Conservation (phyloP, 768 basidiomycete species). For the Harrya chromipes region DNA sequence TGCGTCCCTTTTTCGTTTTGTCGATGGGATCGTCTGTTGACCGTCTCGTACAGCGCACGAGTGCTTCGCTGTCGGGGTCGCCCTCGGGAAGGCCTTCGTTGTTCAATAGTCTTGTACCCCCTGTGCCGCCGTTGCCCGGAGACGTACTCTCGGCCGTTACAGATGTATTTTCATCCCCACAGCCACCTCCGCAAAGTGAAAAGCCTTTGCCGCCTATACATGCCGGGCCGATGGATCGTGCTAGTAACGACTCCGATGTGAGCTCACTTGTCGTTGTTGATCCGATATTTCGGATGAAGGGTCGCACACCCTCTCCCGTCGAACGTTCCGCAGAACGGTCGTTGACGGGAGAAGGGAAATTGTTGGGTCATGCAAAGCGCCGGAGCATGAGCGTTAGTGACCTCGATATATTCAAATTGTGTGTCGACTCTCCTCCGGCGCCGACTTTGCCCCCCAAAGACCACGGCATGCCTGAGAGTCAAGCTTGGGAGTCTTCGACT, state of each 20-base stretch:
- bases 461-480: constrained; percentile 19
- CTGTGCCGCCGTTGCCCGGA: constrained; percentile 49
- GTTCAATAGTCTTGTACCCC: constrained; percentile 37
- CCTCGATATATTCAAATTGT: constrained; percentile 50
- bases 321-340: constrained; percentile 27
- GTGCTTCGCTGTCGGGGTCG: constrained; percentile 37
- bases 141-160: constrained; percentile 43
- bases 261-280: constrained; percentile 59
- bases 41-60: constrained; percentile 48
- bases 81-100: constrained; percentile 28
- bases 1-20: constrained; percentile 32
- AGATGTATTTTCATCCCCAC: constrained; percentile 47
- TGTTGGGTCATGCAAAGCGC: constrained; percentile 43
- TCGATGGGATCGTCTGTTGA: constrained; percentile 14
- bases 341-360: constrained; percentile 25
- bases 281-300: constrained; percentile 38
- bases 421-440: constrained; percentile 35
- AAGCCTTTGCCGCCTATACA: constrained; percentile 68
- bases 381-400: constrained; percentile 75
- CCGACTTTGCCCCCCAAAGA: constrained; percentile 37
- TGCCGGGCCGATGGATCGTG: constrained; percentile 31
- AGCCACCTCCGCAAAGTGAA: constrained; percentile 34
- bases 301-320: constrained; percentile 31
- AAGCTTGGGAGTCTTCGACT: constrained; percentile 40
- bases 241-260: constrained; percentile 47